Percentiles rank a stretch among this genome's conserved stretches.
Evolutionary conservation across 768 basidiomycete species (phyloP).

Genomic region (Leccinum variicolor): DNA sequence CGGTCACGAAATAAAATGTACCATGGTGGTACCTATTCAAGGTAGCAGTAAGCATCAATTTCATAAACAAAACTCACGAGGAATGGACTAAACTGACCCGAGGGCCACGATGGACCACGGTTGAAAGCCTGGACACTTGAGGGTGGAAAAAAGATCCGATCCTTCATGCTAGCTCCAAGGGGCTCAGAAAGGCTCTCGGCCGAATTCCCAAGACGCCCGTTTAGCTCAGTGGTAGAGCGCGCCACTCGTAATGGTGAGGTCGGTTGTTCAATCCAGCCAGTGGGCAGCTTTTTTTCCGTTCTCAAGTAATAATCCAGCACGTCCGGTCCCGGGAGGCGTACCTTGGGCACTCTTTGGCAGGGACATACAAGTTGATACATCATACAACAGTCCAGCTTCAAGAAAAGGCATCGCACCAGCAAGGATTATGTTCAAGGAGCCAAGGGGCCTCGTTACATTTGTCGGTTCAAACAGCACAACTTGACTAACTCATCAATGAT

Average conservation of each 20-base stretch:
- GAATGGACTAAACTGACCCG: neutral
- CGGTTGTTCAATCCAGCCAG: conserved; percentile 46
- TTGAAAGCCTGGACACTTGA: neutral
- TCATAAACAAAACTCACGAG: neutral
- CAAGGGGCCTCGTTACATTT: too few relatives aligned
- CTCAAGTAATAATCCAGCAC: too few relatives aligned
- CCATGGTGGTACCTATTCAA: too few relatives aligned
- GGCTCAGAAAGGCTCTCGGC: neutral
- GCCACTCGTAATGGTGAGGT: conserved; percentile 37
- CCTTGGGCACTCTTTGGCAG: neutral
- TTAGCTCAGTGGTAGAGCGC: conserved; percentile 7
- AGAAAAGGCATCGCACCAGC: too few relatives aligned
- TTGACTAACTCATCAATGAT: neutral
- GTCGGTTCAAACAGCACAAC: neutral
- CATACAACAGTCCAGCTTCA: neutral
- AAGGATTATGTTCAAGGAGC: too few relatives aligned
- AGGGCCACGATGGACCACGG: neutral
- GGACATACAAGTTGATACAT: too few relatives aligned
- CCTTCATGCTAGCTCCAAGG: neutral
- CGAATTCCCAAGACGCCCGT: neutral
- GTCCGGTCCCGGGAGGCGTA: too few relatives aligned
- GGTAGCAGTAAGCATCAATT: neutral
- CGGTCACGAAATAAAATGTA: too few relatives aligned
- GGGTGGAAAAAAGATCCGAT: too few relatives aligned
- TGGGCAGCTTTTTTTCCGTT: conserved; percentile 26